Evolutionary conservation across 2,329 filamentous ascomycete species (phyloP).

Genomic region (Arachnomyces sp.): DNA sequence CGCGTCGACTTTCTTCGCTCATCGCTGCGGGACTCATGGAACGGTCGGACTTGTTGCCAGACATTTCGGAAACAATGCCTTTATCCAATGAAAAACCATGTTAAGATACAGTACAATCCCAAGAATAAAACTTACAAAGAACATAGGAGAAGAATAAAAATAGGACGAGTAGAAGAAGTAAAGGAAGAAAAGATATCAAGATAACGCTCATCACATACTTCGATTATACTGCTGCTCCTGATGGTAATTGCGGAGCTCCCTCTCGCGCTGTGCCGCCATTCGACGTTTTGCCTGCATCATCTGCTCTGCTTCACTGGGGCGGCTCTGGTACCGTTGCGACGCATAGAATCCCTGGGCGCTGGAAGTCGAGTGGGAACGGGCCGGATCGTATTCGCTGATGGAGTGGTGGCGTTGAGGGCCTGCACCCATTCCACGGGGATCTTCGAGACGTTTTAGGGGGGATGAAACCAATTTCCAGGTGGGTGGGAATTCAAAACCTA

Average conservation of each 20-base stretch:
- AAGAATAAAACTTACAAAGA: constrained; percentile 21
- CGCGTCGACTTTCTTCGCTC: constrained; percentile 93
- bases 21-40: constrained; percentile 76
- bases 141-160: constrained; percentile 23
- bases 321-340: constrained; percentile 82
- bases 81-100: constrained; percentile 34
- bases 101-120: constrained; percentile 40
- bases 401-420: constrained; percentile 68
- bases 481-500: constrained; percentile 37
- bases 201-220: constrained; percentile 58
- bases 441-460: constrained; percentile 37
- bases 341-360: constrained; percentile 93
- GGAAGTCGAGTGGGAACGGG: constrained; percentile 63
- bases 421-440: constrained; percentile 60
- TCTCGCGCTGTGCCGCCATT: constrained; percentile 98
- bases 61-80: constrained; percentile 62
- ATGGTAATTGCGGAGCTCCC: constrained; percentile 98
- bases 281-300: constrained; percentile 98
- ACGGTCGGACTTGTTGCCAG: constrained; percentile 73
- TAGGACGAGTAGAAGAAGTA: constrained; percentile 22
- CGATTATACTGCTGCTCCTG: constrained; percentile 99
- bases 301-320: constrained; percentile 88
- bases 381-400: constrained; percentile 73
- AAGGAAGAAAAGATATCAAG: constrained; percentile 19
- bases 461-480: constrained; percentile 12